phyloP scores from a whole-genome alignment of 2,329 filamentous ascomycete genomes.

The Davidsoniella virescens region DNA sequence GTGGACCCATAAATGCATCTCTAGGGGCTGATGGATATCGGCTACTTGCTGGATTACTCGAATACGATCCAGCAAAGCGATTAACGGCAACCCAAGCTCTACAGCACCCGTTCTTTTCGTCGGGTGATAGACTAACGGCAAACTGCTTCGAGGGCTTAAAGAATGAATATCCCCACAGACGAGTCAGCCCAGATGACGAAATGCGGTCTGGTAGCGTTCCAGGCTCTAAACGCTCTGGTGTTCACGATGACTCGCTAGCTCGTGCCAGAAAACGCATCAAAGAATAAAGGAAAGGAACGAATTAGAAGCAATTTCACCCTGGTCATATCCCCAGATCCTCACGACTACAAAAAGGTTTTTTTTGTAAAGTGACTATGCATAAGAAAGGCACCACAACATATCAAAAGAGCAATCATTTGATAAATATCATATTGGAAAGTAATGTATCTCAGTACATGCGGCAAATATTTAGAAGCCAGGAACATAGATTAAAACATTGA shows the following conservation, averaged over 20 bases:
- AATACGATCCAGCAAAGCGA: slow-evolving; percentile 83
- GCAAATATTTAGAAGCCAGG: too few species aligned
- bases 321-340: too few species aligned
- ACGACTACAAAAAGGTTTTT: background rate
- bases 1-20: slow-evolving; percentile 23
- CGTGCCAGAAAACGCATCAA: slow-evolving; percentile 46
- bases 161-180: slow-evolving; percentile 73
- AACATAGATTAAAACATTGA: too few species aligned
- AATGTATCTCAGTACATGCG: too few species aligned
- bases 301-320: too few species aligned
- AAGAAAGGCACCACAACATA: too few species aligned
- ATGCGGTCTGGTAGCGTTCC: slow-evolving; percentile 80
- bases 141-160: slow-evolving; percentile 88
- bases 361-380: too few species aligned
- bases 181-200: slow-evolving; percentile 89
- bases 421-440: too few species aligned
- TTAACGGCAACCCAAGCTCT: slow-evolving; percentile 77
- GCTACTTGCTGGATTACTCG: slow-evolving; percentile 64
- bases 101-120: slow-evolving; percentile 77
- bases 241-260: slow-evolving; percentile 65
- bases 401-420: too few species aligned
- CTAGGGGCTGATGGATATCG: slow-evolving; percentile 66
- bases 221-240: slow-evolving; percentile 74
- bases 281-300: slow-evolving; percentile 22
- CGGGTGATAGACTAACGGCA: slow-evolving; percentile 52